Base-by-base conservation (phyloP, 2,329 filamentous ascomycete genomes). In the Lecanicillium sp. region DNA sequence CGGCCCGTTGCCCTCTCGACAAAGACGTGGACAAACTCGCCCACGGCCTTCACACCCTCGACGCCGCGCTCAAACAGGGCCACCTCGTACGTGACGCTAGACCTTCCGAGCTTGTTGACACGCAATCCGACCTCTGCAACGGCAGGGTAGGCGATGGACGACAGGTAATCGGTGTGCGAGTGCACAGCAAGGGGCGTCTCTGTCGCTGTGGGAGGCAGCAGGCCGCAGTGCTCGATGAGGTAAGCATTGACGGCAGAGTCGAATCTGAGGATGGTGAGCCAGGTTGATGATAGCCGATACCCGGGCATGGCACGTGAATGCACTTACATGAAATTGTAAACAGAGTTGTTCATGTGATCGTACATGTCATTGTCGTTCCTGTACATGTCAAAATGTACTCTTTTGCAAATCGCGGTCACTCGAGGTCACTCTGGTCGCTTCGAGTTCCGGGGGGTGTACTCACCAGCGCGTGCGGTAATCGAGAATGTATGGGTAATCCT, bases 291-390 rank as follows among this genome's bases (percentile, higher is more conserved):
- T 23, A 10, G 32, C 23, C 19, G 15, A 40, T 38, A 27, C n/a
- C 24, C 24, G 37, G 4, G 9, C 23, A 19, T 12, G 32, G 32
- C 15, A 33, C 27, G 33, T 20, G 56, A 14, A 15, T 27, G 30
- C 12, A 56, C 72, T 62, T 65, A 83, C 76, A 94, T 75, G 53
- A 86, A 84, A 58, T 87, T 87, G 67, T 95, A 95, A 46, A 93
- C 77, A 33, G 83, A 86, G 62, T 95, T 95, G 70, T 95, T 95
- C 74, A 95, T 81, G 63, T 97, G 91, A 52, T 87, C 78, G 66
- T 93, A 95, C 87, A 94, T 93, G 70, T 95, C 90, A 62, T 95
- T 95, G 67, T 95, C 90, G 64, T 81, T 83, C 88, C 88, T 90
- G 49, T 19, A 47, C 51, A 48, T 52, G 49, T 51, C 36, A 47